Percentiles rank a stretch among this genome's conserved stretches.
Evolutionary conservation across 2,329 filamentous ascomycete genomes (phyloP).

Genomic region (Colletotrichum karsti): DNA sequence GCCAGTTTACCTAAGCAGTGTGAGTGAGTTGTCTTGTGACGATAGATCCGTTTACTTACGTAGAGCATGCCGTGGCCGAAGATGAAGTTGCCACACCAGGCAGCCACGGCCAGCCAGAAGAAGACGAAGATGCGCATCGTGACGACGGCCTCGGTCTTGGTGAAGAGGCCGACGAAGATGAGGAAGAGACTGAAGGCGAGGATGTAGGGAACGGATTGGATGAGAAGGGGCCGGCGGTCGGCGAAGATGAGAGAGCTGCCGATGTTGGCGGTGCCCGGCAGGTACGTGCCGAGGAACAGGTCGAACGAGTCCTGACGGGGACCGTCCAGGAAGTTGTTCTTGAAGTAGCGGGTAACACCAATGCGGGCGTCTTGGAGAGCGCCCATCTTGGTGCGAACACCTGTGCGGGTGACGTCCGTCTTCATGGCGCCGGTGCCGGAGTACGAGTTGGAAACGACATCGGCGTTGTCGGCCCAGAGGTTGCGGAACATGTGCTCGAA

Average conservation of each 20-base stretch:
- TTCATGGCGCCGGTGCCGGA: constrained; percentile 97
- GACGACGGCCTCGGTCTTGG: constrained; percentile 77
- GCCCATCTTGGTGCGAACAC: constrained; percentile 85
- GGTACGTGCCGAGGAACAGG: constrained; percentile 88
- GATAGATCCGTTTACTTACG: constrained; percentile 65
- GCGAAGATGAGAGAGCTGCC: constrained; percentile 80
- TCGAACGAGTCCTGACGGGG: constrained; percentile 96
- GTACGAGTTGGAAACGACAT: constrained; percentile 91
- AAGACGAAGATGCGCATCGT: constrained; percentile 84
- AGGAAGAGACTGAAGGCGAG: constrained; percentile 88
- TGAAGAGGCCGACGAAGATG: constrained; percentile 78
- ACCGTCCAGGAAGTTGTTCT: constrained; percentile 95
- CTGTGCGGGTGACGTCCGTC: constrained; percentile 96
- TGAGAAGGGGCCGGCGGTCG: constrained; percentile 84
- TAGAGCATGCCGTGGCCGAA: constrained; percentile 89
- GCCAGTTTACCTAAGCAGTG: constrained; percentile 88
- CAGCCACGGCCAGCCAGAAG: constrained; percentile 76
- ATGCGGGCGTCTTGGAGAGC: constrained; percentile 88
- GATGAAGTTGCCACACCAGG: constrained; percentile 81
- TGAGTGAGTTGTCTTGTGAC: constrained; percentile 9
- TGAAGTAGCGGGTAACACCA: constrained; percentile 86
- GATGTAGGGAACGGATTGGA: constrained; percentile 94
- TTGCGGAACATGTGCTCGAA: constrained; percentile 97
- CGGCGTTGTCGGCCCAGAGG: constrained; percentile 97
- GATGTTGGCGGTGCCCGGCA: constrained; percentile 75